A percentile compares a stretch with the other conserved stretches of the same genome.
Conservation (phyloP, 2,329 filamentous ascomycete genomes). For the Anthostomella pinea region DNA sequence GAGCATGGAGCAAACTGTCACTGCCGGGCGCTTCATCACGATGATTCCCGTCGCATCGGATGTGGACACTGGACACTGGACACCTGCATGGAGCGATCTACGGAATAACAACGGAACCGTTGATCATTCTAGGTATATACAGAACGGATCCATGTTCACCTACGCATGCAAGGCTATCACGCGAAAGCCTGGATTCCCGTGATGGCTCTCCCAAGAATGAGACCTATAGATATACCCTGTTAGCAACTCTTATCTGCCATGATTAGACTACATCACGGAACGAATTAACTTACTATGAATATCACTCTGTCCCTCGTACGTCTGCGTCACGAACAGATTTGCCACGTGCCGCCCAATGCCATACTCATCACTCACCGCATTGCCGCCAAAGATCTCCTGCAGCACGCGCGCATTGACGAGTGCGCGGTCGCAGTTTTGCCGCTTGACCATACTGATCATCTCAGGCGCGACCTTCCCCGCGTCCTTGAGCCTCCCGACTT, state of each 20-base stretch:
- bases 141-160: too few species aligned
- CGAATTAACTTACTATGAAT: slow-evolving; percentile 73
- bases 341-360: slow-evolving; percentile 91
- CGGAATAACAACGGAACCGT: too few species aligned
- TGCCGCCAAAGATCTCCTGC: slow-evolving; percentile 96
- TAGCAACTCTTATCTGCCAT: too few species aligned
- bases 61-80: too few species aligned
- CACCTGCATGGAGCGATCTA: too few species aligned
- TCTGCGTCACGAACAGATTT: slow-evolving; percentile 96
- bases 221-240: slow-evolving; percentile 54
- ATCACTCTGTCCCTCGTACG: slow-evolving; percentile 97
- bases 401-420: slow-evolving; percentile 74
- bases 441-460: slow-evolving; percentile 96
- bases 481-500: slow-evolving; percentile 92
- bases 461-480: slow-evolving; percentile 83
- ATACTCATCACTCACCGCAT: slow-evolving; percentile 98
- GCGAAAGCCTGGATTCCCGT: slow-evolving; percentile 75
- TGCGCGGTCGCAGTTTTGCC: slow-evolving; percentile 94
- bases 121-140: background rate
- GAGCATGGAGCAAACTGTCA: too few species aligned
- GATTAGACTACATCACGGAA: too few species aligned
- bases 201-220: slow-evolving; percentile 64
- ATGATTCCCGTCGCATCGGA: too few species aligned
- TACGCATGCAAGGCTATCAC: too few species aligned
- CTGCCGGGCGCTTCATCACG: too few species aligned